Percentiles rank a stretch among this genome's conserved stretches.
Evolutionary conservation across 2,329 filamentous ascomycete genomes (phyloP).

Genomic region (Exophiala mesophila): DNA sequence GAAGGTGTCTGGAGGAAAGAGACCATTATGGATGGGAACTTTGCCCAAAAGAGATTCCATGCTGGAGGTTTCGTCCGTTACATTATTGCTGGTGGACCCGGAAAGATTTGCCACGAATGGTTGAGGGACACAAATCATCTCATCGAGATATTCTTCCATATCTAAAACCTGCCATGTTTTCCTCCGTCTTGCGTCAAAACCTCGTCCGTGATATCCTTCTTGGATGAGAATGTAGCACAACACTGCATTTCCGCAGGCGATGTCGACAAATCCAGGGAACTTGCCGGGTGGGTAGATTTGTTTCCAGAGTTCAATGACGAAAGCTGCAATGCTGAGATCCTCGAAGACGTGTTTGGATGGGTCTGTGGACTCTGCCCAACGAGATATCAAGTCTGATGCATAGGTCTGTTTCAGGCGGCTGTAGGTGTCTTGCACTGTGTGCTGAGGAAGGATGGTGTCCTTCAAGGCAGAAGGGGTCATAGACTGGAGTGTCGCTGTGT

Average conservation of each 20-base stretch:
- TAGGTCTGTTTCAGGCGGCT: slow-evolving; percentile 73
- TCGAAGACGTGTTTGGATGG: slow-evolving; percentile 93
- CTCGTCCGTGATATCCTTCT: slow-evolving; percentile 82
- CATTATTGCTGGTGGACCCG: background rate
- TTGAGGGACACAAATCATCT: slow-evolving; percentile 58
- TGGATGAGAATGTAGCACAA: slow-evolving; percentile 74
- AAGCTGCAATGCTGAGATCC: slow-evolving; percentile 83
- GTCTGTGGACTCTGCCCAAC: slow-evolving; percentile 83
- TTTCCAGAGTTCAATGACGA: slow-evolving; percentile 84
- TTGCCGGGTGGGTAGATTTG: slow-evolving; percentile 62
- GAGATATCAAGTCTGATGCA: slow-evolving; percentile 62
- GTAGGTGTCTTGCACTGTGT: slow-evolving; percentile 76
- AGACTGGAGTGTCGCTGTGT: slow-evolving; percentile 52
- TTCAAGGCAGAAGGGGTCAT: slow-evolving; percentile 77
- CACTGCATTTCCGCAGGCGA: slow-evolving; percentile 91
- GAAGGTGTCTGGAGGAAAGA: slow-evolving; percentile 71
- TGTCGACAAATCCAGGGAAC: slow-evolving; percentile 91
- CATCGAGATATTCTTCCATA: slow-evolving; percentile 42
- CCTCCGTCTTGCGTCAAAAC: slow-evolving; percentile 81
- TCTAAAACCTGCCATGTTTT: slow-evolving; percentile 79
- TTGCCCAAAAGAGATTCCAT: slow-evolving; percentile 11
- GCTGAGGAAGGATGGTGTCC: slow-evolving; percentile 73
- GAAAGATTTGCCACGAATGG: slow-evolving; percentile 34
- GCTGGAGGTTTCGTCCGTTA: background rate
- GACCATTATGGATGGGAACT: slow-evolving; percentile 44